A percentile compares a stretch with the other conserved stretches of the same genome.
Conservation (phyloP, 202 grass and related monocot species). For the Musa balbisiana region DNA sequence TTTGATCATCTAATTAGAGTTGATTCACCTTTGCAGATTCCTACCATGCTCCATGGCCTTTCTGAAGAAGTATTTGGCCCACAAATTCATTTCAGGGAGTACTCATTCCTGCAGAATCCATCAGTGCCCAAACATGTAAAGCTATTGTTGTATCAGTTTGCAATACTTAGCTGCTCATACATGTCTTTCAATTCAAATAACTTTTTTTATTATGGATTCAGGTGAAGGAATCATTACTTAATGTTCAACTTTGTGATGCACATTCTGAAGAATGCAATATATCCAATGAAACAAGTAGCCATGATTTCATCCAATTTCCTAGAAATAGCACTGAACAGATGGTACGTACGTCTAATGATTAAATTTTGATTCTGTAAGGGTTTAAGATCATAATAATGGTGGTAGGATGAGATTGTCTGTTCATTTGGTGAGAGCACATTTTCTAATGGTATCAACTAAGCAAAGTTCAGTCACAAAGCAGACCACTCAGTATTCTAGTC, state of each 20-base stretch:
- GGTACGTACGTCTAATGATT: conserved; percentile 30
- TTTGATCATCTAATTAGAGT: conserved; percentile 11
- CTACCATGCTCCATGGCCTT: conserved; percentile 76
- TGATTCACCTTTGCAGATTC: conserved; percentile 47
- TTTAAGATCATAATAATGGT: too few relatives aligned
- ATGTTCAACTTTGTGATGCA: conserved; percentile 63
- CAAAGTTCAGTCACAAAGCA: too few relatives aligned
- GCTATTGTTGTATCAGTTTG: not conserved
- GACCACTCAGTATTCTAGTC: too few relatives aligned
- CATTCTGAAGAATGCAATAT: conserved; percentile 35
- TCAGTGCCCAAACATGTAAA: conserved; percentile 67
- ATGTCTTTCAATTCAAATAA: not conserved
- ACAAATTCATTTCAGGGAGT: conserved; percentile 80
- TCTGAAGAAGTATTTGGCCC: conserved; percentile 72
- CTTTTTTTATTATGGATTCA: conserved; percentile 37
- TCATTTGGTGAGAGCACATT: too few relatives aligned
- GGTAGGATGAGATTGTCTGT: too few relatives aligned
- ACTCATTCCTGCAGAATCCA: conserved; percentile 92
- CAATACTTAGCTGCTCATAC: not conserved
- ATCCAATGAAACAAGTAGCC: conserved; percentile 38
- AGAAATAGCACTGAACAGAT: conserved; percentile 69
- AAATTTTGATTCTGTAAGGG: not conserved
- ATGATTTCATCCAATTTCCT: conserved; percentile 45
- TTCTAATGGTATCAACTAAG: too few relatives aligned
- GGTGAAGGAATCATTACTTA: conserved; percentile 79